Conservation (phyloP, 2,329 filamentous ascomycete genomes). For the Neofusicoccum ribis region DNA sequence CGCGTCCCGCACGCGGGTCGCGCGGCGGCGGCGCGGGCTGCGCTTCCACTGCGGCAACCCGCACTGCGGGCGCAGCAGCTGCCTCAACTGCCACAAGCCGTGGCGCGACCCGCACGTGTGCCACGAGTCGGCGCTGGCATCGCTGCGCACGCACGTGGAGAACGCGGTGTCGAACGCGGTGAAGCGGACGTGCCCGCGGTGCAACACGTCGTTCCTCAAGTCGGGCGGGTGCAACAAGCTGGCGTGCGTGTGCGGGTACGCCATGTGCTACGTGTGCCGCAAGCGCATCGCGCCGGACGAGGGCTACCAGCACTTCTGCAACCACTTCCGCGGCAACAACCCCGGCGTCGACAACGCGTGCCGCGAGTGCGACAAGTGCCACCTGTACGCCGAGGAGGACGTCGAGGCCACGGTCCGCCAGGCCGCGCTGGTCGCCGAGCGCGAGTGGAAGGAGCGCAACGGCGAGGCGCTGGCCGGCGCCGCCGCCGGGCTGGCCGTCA, state of each 20-base stretch:
- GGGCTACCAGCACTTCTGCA: slow-evolving; percentile 92
- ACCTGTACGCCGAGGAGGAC: slow-evolving; percentile 52
- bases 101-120: slow-evolving; percentile 91
- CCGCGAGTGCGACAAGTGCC: slow-evolving; percentile 67
- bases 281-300: slow-evolving; percentile 57
- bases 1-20: slow-evolving; percentile 61
- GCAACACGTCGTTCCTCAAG: slow-evolving; percentile 91
- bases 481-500: background rate
- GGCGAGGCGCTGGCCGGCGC: slow-evolving; percentile 18
- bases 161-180: slow-evolving; percentile 90
- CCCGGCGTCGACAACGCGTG: slow-evolving; percentile 67
- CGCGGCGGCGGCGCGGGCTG: slow-evolving; percentile 69
- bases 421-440: slow-evolving; percentile 44
- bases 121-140: slow-evolving; percentile 78
- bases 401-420: slow-evolving; percentile 44
- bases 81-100: slow-evolving; percentile 75
- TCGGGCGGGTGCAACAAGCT: slow-evolving; percentile 94
- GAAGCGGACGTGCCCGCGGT: slow-evolving; percentile 91
- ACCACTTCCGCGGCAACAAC: slow-evolving; percentile 79
- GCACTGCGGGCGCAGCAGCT: slow-evolving; percentile 69
- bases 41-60: slow-evolving; percentile 76
- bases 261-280: slow-evolving; percentile 97
- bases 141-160: slow-evolving; percentile 85
- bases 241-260: slow-evolving; percentile 91
- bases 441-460: slow-evolving; percentile 47